A percentile compares a stretch with the other conserved stretches of the same genome.
Conservation (phyloP, 2,329 filamentous ascomycete species). For the Aspergillus fumigatiaffinis region DNA sequence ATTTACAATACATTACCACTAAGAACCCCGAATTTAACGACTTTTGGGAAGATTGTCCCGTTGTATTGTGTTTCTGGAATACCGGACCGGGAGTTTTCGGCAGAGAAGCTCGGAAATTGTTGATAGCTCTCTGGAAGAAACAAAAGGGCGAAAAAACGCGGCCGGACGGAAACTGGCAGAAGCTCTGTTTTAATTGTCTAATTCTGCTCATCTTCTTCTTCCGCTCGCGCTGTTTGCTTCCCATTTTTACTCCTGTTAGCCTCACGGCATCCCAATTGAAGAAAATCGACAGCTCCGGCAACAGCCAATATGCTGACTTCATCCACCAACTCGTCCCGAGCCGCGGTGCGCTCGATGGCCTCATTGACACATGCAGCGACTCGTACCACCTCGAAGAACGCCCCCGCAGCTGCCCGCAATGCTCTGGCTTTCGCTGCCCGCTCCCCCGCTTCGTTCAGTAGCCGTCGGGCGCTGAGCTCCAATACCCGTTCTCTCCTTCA, state of each 20-base stretch:
- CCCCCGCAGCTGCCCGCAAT: slow-evolving; percentile 32
- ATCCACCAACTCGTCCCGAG: slow-evolving; percentile 28
- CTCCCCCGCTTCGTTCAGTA: slow-evolving; percentile 25
- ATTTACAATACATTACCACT: slow-evolving; percentile 13
- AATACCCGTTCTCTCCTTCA: slow-evolving; percentile 27
- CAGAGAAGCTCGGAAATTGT: slow-evolving; percentile 17
- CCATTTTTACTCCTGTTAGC: not conserved
- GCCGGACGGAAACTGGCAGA: not conserved
- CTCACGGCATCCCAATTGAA: not conserved
- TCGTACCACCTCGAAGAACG: slow-evolving; percentile 23
- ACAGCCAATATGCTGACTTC: slow-evolving; percentile 31
- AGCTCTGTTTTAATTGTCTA: not conserved
- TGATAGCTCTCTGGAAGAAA: not conserved
- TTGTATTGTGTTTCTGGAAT: slow-evolving; percentile 2
- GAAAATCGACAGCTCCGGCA: slow-evolving; percentile 8
- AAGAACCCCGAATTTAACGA: not conserved
- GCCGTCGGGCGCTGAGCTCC: slow-evolving; percentile 27
- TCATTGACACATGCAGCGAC: slow-evolving; percentile 32
- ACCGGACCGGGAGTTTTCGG: slow-evolving; percentile 25
- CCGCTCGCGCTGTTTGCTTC: not conserved
- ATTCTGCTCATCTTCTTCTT: not conserved
- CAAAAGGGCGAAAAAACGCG: slow-evolving; percentile 1
- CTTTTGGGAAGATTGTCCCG: not conserved
- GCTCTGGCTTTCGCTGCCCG: slow-evolving; percentile 25
- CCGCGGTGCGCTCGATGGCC: slow-evolving; percentile 37